These are phyloP conservation scores for Aspergillus sp. DNA, from an alignment of 2,329 filamentous ascomycete genomes.

Conservation along the genomic window DNA sequence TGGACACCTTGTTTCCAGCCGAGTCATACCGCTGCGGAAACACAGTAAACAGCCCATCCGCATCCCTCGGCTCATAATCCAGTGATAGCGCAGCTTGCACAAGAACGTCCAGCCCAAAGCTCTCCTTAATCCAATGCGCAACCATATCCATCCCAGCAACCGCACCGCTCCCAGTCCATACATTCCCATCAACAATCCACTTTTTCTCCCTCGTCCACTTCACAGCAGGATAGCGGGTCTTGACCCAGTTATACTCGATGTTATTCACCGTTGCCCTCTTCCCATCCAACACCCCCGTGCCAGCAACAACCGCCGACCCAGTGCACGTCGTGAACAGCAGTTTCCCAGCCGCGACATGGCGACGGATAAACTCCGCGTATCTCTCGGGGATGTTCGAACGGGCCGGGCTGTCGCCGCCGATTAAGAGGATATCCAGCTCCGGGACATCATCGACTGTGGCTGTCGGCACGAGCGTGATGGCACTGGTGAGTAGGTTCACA, in stretches of 20 bases:
- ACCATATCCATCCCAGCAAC: constrained; percentile 49
- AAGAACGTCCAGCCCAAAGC: constrained; percentile 32
- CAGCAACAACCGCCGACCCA: background rate
- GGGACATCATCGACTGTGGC: background rate
- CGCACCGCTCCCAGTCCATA: constrained; percentile 50
- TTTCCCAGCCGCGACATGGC: background rate
- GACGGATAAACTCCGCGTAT: background rate
- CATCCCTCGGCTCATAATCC: constrained; percentile 40
- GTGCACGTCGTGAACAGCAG: constrained; percentile 4
- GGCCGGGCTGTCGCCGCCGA: background rate
- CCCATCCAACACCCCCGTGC: constrained; percentile 36
- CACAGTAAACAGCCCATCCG: constrained; percentile 28
- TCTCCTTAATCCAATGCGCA: constrained; percentile 41
- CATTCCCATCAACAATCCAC: constrained; percentile 47
- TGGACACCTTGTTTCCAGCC: constrained; percentile 30
- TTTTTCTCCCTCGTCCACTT: constrained; percentile 46
- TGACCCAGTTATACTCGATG: constrained; percentile 27
- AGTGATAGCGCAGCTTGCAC: constrained; percentile 20
- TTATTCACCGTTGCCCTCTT: constrained; percentile 47
- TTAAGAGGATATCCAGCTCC: background rate
- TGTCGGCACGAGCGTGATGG: background rate
- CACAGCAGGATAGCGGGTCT: constrained; percentile 39
- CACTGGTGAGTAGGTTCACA: background rate
- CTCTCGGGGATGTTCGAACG: background rate
- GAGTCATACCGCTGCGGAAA: constrained; percentile 30